These are phyloP conservation scores for Sporisorium graminicola DNA, from an alignment of 1,284 basidiomycete genomes.

Conservation along the genomic window DNA sequence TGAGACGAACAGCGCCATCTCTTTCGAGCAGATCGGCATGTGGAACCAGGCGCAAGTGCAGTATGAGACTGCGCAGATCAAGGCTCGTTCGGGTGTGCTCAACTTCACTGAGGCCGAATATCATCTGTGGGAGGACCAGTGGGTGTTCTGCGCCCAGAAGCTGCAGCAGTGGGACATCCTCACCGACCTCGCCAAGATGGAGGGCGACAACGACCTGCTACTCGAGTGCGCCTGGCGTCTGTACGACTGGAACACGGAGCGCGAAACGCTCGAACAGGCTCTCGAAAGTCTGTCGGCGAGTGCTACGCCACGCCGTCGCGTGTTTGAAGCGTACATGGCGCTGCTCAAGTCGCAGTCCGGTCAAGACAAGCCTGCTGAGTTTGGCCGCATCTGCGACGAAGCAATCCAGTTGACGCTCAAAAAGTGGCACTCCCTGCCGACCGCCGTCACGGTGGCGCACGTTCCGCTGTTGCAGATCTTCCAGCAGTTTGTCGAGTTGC, in stretches of 20 bases:
- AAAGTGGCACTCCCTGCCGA: constrained; percentile 93
- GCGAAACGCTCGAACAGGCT: constrained; percentile 85
- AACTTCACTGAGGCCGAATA: constrained; percentile 97
- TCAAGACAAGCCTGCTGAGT: constrained; percentile 64
- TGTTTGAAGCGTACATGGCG: constrained; percentile 95
- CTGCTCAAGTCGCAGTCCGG: constrained; percentile 75
- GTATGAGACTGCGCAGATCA: constrained; percentile 92
- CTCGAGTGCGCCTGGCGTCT: constrained; percentile 96
- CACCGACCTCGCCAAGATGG: constrained; percentile 80
- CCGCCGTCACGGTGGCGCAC: constrained; percentile 88
- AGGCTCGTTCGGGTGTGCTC: constrained; percentile 83
- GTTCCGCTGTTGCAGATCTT: constrained; percentile 96
- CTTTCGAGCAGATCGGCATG: constrained; percentile 96
- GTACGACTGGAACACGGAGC: constrained; percentile 85
- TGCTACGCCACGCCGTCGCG: constrained; percentile 89
- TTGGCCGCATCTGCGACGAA: constrained; percentile 82
- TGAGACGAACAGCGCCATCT: constrained; percentile 92
- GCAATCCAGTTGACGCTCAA: constrained; percentile 95
- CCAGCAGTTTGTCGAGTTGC: constrained; percentile 98
- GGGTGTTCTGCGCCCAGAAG: constrained; percentile 95
- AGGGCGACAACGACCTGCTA: constrained; percentile 90
- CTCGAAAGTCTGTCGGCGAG: constrained; percentile 85
- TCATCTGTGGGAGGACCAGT: constrained; percentile 99
- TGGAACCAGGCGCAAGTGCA: constrained; percentile 92
- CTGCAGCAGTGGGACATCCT: constrained; percentile 96